Percentiles rank a stretch among this genome's conserved stretches.
Conservation (phyloP, 208 protist species). For the Giardia muris region DNA sequence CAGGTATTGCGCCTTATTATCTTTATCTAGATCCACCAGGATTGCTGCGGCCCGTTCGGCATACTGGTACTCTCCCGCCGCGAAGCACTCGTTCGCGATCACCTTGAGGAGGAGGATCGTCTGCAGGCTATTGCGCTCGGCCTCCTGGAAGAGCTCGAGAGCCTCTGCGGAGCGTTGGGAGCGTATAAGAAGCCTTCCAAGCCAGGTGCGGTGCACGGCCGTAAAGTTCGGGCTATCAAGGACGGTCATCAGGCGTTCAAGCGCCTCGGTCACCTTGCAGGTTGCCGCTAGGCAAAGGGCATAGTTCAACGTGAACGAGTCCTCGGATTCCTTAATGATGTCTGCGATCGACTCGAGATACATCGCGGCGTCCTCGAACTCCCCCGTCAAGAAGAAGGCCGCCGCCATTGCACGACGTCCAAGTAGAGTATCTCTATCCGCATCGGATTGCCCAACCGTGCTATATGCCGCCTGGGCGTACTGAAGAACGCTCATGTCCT, state of each 20-base stretch:
- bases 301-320: constrained; percentile 24
- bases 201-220: not conserved
- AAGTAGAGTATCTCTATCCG: constrained; percentile 23
- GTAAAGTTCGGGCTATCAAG: constrained; percentile 4
- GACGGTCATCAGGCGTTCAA: not conserved
- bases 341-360: constrained; percentile 17
- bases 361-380: constrained; percentile 11
- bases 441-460: constrained; percentile 27
- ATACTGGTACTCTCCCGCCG: not conserved
- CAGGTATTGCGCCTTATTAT: not conserved
- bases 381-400: constrained; percentile 20
- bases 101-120: not conserved
- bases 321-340: constrained; percentile 22
- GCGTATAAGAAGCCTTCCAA: constrained; percentile 12
- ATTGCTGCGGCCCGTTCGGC: not conserved
- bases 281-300: constrained; percentile 4
- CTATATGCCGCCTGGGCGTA: constrained; percentile 21
- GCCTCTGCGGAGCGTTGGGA: not conserved
- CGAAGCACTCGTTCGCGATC: constrained; percentile 26
- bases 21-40: not conserved
- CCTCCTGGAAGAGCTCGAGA: not conserved
- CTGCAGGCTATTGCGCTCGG: not conserved
- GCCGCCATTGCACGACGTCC: constrained; percentile 18
- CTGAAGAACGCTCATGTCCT: constrained; percentile 5
- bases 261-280: constrained; percentile 1